Evolutionary conservation across 352 stramenopile genomes (phyloP).

Genomic region (Phytophthora palmivora): DNA sequence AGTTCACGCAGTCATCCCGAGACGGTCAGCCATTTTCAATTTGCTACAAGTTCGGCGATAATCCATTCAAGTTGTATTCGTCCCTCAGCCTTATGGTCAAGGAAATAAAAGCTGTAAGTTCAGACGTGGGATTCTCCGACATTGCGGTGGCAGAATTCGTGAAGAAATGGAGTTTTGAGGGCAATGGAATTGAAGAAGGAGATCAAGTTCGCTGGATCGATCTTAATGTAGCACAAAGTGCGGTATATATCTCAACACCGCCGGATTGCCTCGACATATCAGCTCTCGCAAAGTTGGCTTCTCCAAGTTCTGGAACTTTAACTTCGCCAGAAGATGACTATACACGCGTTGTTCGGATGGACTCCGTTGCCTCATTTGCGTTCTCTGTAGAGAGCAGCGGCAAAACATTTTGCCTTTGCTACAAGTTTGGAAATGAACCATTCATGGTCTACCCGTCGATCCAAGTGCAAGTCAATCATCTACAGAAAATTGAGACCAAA

Average conservation of each 20-base stretch:
- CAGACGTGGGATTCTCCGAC: slow-evolving; percentile 37
- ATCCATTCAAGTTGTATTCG: slow-evolving; percentile 73
- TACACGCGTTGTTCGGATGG: slow-evolving; percentile 40
- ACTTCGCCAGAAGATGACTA: slow-evolving; percentile 49
- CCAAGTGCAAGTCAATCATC: slow-evolving; percentile 55
- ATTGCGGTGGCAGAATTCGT: slow-evolving; percentile 59
- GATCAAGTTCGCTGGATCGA: slow-evolving; percentile 72
- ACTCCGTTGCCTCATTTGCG: slow-evolving; percentile 25
- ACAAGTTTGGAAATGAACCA: slow-evolving; percentile 74
- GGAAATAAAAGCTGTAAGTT: slow-evolving; percentile 42
- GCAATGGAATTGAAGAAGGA: slow-evolving; percentile 42
- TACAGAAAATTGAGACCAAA: slow-evolving; percentile 38
- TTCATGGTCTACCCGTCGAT: slow-evolving; percentile 59
- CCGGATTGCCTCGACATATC: slow-evolving; percentile 51
- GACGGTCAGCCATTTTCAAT: slow-evolving; percentile 50
- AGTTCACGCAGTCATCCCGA: slow-evolving; percentile 56
- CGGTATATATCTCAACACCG: slow-evolving; percentile 17
- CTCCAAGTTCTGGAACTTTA: slow-evolving; percentile 19
- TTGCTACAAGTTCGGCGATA: slow-evolving; percentile 78
- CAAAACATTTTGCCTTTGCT: slow-evolving; percentile 68
- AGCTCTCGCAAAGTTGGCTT: slow-evolving; percentile 42
- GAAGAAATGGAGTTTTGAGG: slow-evolving; percentile 62
- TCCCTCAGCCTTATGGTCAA: slow-evolving; percentile 61
- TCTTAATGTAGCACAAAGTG: slow-evolving; percentile 40
- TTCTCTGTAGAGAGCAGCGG: slow-evolving; percentile 53